Base-by-base conservation (phyloP, 2,329 filamentous ascomycete species). In the Monilinia vaccinii-corymbosi region DNA sequence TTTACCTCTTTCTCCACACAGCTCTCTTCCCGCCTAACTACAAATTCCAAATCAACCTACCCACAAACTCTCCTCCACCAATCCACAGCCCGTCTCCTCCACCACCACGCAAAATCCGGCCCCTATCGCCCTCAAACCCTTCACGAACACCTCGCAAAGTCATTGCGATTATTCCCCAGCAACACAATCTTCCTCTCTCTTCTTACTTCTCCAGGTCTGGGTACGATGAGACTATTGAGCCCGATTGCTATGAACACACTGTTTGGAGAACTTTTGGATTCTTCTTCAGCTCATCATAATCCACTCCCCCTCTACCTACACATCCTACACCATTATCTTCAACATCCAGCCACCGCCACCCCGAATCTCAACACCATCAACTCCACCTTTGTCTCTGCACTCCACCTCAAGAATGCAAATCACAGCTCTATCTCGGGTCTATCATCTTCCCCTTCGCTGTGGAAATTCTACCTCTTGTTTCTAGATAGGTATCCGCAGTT, bases 111-210 rank as follows among this genome's bases (percentile, higher is more conserved):
- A 62, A 81, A 79, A 74, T 57, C 52, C 56, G 83, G 82, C 4
- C 80, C 86, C 3, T 91, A 88, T 73, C 85, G 86, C 56, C 87
- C 89, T 5, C 75, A 78, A 0, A 78, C 85, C 21, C 72, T 95
- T 38, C 85, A 88, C 47, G 73, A 79, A 9, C 76, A 85, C 14
- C 74, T 96, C 0, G 73, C 76, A 5, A 74, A 77, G 2, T 88
- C 86, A 63, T 76, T 94, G 25, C 67, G 68, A 0, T 70, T 75
- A 8, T 96, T 91, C 70, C 90, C 91, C 0, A 77, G 78, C 52
- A 97, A 96, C 74, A 88, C 84, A 1, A 78, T 90, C 7, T 86
- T 97, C 63, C 78, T 95, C 1, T 77, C 81, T 1, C 75, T 94
- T 0, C 87, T 87, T 64, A 81, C 85, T n/a, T 56, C 58, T 1